phyloP scores from a whole-genome alignment of 441 rosid species.

The Erodium trifolium region DNA sequence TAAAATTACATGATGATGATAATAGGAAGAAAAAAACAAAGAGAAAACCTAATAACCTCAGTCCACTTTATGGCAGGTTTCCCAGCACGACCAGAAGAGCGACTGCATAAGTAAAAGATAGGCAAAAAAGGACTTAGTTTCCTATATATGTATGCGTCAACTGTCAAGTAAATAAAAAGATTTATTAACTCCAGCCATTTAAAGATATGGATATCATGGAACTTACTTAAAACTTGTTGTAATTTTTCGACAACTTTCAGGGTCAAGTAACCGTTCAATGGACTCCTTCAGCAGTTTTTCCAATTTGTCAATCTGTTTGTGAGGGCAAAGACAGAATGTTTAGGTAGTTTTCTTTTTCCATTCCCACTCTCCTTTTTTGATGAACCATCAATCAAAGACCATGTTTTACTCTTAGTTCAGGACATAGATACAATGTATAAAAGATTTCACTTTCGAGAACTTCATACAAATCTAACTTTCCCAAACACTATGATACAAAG shows the following conservation, averaged over 20 bases:
- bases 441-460: too few species aligned
- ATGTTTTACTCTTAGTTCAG: too few species aligned
- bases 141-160: neutral
- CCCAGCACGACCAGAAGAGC: slow-evolving; percentile 60
- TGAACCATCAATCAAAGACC: too few species aligned
- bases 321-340: neutral
- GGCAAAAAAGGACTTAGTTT: neutral
- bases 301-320: slow-evolving; percentile 42
- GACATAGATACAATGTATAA: too few species aligned
- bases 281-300: slow-evolving; percentile 39
- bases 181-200: neutral
- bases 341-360: too few species aligned
- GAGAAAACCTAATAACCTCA: slow-evolving; percentile 31
- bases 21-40: slow-evolving; percentile 6
- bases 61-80: slow-evolving; percentile 57
- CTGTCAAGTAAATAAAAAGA: neutral
- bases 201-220: neutral
- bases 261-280: slow-evolving; percentile 23
- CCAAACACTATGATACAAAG: too few species aligned
- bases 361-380: too few species aligned
- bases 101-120: slow-evolving; percentile 29
- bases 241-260: slow-evolving; percentile 41
- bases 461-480: too few species aligned
- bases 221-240: slow-evolving; percentile 55
- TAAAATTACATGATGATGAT: neutral